phyloP scores from a whole-genome alignment of 129 eudicot genomes.

The Tagetes patula region DNA sequence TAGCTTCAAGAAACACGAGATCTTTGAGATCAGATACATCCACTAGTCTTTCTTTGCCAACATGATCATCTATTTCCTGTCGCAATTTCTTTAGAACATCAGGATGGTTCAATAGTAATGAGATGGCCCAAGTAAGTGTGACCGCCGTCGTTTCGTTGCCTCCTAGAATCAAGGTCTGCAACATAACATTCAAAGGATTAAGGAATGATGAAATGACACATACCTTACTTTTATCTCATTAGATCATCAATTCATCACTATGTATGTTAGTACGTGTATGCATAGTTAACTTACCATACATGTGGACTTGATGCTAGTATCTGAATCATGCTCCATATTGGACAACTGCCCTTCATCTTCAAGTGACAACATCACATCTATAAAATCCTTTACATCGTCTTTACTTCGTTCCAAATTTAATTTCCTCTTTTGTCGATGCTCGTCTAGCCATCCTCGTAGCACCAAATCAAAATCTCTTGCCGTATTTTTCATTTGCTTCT shows the following conservation, averaged over 20 bases:
- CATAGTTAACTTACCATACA: constrained; percentile 32
- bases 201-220: too few species aligned
- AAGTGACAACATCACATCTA: constrained; percentile 36
- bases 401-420: not conserved
- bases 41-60: constrained; percentile 38
- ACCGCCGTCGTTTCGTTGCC: too few species aligned
- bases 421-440: constrained; percentile 24
- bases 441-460: constrained; percentile 31
- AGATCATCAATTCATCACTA: too few species aligned
- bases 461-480: constrained; percentile 21
- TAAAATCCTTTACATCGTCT: constrained; percentile 23
- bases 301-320: constrained; percentile 31
- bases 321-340: constrained; percentile 17
- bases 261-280: too few species aligned
- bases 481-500: constrained; percentile 33
- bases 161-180: constrained; percentile 29
- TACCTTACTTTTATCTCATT: too few species aligned
- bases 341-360: constrained; percentile 19
- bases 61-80: constrained; percentile 29
- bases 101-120: too few species aligned
- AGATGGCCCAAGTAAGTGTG: too few species aligned
- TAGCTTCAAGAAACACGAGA: constrained; percentile 31
- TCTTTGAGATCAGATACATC: constrained; percentile 35
- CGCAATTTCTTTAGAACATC: constrained; percentile 15
- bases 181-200: too few species aligned